Evolutionary conservation across 2,329 filamentous ascomycete species (phyloP).

Genomic region (Fusarium domesticum): DNA sequence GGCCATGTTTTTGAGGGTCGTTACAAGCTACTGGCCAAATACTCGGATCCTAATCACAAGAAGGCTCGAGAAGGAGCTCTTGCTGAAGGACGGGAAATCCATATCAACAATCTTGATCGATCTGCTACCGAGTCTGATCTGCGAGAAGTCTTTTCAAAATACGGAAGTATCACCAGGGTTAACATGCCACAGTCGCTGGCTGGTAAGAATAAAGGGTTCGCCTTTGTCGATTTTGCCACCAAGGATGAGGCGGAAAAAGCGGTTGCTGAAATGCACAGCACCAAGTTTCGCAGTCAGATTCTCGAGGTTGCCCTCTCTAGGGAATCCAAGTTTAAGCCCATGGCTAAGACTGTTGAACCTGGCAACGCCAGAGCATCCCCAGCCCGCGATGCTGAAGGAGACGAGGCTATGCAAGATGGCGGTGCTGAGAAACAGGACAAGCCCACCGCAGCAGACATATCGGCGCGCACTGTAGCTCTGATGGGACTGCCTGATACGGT

Average conservation of each 20-base stretch:
- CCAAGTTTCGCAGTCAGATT: slow-evolving; percentile 64
- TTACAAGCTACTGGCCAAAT: slow-evolving; percentile 70
- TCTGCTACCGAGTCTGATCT: slow-evolving; percentile 66
- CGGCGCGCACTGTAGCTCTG: slow-evolving; percentile 72
- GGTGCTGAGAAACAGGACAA: slow-evolving; percentile 16
- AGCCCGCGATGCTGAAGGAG: slow-evolving; percentile 37
- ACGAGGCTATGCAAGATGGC: slow-evolving; percentile 39
- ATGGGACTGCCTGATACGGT: slow-evolving; percentile 89
- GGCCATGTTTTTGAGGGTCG: slow-evolving; percentile 65
- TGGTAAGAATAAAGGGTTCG: slow-evolving; percentile 72
- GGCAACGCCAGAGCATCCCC: slow-evolving; percentile 35
- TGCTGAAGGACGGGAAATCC: slow-evolving; percentile 84
- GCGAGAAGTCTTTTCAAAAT: slow-evolving; percentile 66
- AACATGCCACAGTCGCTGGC: slow-evolving; percentile 66
- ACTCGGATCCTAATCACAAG: slow-evolving; percentile 77
- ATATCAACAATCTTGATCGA: slow-evolving; percentile 67
- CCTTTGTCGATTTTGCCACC: slow-evolving; percentile 73
- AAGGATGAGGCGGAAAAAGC: slow-evolving; percentile 67
- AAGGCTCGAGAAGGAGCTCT: slow-evolving; percentile 76
- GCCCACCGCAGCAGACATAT: slow-evolving; percentile 48
- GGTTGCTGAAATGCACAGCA: slow-evolving; percentile 66
- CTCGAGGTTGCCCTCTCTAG: slow-evolving; percentile 63
- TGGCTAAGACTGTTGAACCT: slow-evolving; percentile 43
- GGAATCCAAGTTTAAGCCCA: slow-evolving; percentile 54
- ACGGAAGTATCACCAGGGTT: slow-evolving; percentile 70